Evolutionary conservation across 2,329 filamentous ascomycete genomes (phyloP).

Genomic region (Esteya vermicola): DNA sequence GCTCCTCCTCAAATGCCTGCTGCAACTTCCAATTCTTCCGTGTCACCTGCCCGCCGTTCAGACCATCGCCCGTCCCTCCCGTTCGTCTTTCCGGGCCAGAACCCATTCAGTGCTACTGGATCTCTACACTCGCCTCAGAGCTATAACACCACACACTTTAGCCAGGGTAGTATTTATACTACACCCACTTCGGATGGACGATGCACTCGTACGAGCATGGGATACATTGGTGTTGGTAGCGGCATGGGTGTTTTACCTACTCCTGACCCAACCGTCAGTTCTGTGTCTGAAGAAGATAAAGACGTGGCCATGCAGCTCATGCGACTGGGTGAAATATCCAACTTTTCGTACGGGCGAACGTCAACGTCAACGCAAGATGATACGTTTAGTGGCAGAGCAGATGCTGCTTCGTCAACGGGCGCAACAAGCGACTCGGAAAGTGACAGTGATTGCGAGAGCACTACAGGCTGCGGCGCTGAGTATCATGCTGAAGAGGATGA

Average conservation of each 20-base stretch:
- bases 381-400: slow-evolving; percentile 79
- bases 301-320: slow-evolving; percentile 96
- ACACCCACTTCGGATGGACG: slow-evolving; percentile 49
- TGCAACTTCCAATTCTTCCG: slow-evolving; percentile 90
- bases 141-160: slow-evolving; percentile 43
- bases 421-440: slow-evolving; percentile 69
- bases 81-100: slow-evolving; percentile 61
- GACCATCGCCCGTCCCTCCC: slow-evolving; percentile 60
- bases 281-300: slow-evolving; percentile 85
- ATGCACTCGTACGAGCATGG: slow-evolving; percentile 50
- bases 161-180: slow-evolving; percentile 43
- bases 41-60: slow-evolving; percentile 76
- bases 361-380: slow-evolving; percentile 90
- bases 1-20: slow-evolving; percentile 88
- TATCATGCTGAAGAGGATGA: slow-evolving; percentile 49
- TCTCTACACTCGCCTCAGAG: slow-evolving; percentile 75
- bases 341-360: slow-evolving; percentile 82
- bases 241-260: slow-evolving; percentile 61
- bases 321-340: slow-evolving; percentile 85
- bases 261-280: slow-evolving; percentile 94
- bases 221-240: slow-evolving; percentile 26
- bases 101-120: slow-evolving; percentile 64
- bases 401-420: slow-evolving; percentile 70
- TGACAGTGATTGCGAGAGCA: slow-evolving; percentile 56
- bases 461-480: slow-evolving; percentile 28